phyloP scores from a whole-genome alignment of 2,329 filamentous ascomycete genomes.

The Curvularia verruculosa region DNA sequence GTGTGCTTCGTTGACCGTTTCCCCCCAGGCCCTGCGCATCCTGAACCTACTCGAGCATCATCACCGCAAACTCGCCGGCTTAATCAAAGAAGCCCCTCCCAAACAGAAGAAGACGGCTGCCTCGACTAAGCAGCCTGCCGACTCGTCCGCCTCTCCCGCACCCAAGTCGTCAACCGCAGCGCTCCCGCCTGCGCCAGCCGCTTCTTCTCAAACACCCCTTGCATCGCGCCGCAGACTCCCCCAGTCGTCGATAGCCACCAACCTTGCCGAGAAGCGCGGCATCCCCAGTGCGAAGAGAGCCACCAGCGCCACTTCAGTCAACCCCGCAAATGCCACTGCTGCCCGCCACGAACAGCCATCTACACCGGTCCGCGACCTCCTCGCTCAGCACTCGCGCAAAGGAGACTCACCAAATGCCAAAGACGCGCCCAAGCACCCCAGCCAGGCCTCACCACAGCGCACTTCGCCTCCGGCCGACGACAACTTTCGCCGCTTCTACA shows the following conservation, averaged over 20 bases:
- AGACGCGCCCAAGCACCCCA: conserved; percentile 24
- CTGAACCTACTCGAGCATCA: conserved; percentile 85
- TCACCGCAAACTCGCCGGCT: conserved; percentile 80
- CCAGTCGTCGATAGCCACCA: conserved; percentile 85
- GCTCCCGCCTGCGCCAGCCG: conserved; percentile 39
- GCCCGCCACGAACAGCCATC: conserved; percentile 48
- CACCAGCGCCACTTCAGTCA: conserved; percentile 73
- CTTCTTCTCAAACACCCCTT: conserved; percentile 37
- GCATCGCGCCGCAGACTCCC: conserved; percentile 56
- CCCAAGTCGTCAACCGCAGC: conserved; percentile 30
- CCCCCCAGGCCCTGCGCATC: conserved; percentile 74
- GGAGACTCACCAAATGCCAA: conserved; percentile 26
- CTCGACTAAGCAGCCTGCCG: conserved; percentile 17
- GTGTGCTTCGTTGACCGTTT: neutral
- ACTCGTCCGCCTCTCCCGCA: conserved; percentile 19
- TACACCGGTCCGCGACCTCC: conserved; percentile 42
- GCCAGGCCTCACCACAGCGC: conserved; percentile 20
- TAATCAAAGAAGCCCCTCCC: conserved; percentile 71
- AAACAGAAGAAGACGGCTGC: conserved; percentile 33
- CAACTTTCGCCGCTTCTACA: conserved; percentile 90
- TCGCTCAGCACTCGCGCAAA: conserved; percentile 41
- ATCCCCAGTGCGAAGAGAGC: conserved; percentile 66
- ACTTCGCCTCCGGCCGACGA: conserved; percentile 62
- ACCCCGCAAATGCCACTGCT: conserved; percentile 74
- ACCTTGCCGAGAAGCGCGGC: conserved; percentile 82